Evolutionary conservation across 148 eudicot species (phyloP).

Genomic region (Bassia scoparia): DNA sequence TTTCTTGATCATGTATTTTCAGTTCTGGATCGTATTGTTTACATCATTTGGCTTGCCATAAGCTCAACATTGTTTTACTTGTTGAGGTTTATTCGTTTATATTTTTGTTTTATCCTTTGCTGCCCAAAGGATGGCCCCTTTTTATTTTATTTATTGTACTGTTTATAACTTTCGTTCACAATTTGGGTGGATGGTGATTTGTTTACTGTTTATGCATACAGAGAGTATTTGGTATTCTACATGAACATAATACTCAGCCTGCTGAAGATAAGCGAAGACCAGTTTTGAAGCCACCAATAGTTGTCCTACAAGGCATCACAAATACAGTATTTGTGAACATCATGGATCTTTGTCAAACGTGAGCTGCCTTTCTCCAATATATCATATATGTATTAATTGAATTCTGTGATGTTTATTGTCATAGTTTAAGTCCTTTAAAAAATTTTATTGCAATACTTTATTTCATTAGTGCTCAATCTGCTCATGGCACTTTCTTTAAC

Average conservation of each 20-base stretch:
- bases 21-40: background rate
- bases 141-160: background rate
- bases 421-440: too few species aligned
- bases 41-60: background rate
- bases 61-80: background rate
- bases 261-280: slow-evolving; percentile 43
- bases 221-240: slow-evolving; percentile 33
- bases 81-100: too few species aligned
- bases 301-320: slow-evolving; percentile 43
- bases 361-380: slow-evolving; percentile 19
- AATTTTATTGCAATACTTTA: too few species aligned
- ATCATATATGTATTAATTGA: too few species aligned
- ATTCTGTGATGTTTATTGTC: slow-evolving; percentile 7
- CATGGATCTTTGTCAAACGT: slow-evolving; percentile 43
- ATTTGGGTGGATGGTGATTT: background rate
- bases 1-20: too few species aligned
- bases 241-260: slow-evolving; percentile 41
- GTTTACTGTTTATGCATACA: slow-evolving; percentile 25
- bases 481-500: too few species aligned
- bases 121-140: too few species aligned
- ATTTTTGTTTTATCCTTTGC: too few species aligned
- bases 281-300: slow-evolving; percentile 48
- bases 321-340: slow-evolving; percentile 43
- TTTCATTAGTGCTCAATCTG: too few species aligned
- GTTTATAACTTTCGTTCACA: background rate